Base-by-base conservation (phyloP, 768 basidiomycete genomes). In the Lactifluus volemus region DNA sequence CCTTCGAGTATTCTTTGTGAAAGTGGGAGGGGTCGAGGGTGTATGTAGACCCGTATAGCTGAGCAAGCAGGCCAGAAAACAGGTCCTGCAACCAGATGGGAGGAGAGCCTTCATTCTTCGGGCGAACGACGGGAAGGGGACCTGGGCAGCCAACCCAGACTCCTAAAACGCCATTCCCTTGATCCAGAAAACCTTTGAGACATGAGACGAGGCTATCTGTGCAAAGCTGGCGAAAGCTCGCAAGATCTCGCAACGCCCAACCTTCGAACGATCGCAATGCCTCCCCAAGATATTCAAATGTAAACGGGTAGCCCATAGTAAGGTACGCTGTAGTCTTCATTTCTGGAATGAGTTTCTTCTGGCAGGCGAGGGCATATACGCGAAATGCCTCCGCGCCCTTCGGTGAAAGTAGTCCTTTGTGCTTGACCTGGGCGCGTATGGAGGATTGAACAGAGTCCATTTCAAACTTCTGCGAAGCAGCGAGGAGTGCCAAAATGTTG, bases 401-500 rank as follows among this genome's bases (percentile, higher is more conserved):
- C 3, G 38, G 52, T 14, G 47, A 32, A 15, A 49, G 52, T 8
- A 41, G 21, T 14, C 10, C 47, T 19, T 8, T 25, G 29, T 47
- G 36, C 11, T 11, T 42, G 41, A 42, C 41, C 17, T 42, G 15
- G 15, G 41, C 17, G 17, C 41, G 41, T 4, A 42, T 45, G 12
- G 19, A 53, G 12, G 59, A 60, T 49, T 41, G 59, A 11, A 60
- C 47, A 11, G 44, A 1, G 6, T 1, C 19, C 59, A 60, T 60
- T 8, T 60, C 59, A 25, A 54, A 60, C 41, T 60, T 60, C 30
- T 60, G 19, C 19, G 45, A 12, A 12, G 59, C 53, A 15, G 59
- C 21, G 4, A 60, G 59, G 1, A 60, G 38, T 21, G 45, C 12
- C 39, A 60, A 49, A 5, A 60, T 30, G 2, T 32, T 25, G 29